A percentile compares a stretch with the other conserved stretches of the same genome.
phyloP scores from a whole-genome alignment of 2,329 filamentous ascomycete species.

The Berkeleyomyces basicola region DNA sequence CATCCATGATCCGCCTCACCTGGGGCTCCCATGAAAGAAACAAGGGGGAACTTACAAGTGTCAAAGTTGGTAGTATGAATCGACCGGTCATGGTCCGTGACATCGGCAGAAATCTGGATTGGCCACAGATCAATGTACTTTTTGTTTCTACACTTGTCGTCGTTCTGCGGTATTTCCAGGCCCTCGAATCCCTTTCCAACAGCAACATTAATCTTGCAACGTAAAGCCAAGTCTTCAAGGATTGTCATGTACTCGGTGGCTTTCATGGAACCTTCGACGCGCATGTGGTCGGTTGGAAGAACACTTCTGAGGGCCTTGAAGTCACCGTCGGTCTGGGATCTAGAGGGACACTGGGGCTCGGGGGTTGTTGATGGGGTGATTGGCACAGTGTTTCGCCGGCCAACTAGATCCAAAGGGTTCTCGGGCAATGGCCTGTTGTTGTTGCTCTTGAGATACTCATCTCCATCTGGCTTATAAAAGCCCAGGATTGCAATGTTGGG shows the following conservation, averaged over 20 bases:
- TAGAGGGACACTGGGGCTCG: not conserved
- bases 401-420: not conserved
- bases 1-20: not conserved
- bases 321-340: slow-evolving; percentile 36
- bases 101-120: slow-evolving; percentile 81
- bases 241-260: slow-evolving; percentile 65
- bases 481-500: slow-evolving; percentile 74
- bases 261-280: slow-evolving; percentile 50
- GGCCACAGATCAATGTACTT: slow-evolving; percentile 81
- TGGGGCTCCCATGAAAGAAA: not conserved
- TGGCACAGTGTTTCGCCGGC: not conserved
- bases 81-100: slow-evolving; percentile 48
- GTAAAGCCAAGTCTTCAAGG: slow-evolving; percentile 62
- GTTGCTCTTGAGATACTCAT: slow-evolving; percentile 20
- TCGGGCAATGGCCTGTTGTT: not conserved
- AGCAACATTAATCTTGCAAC: slow-evolving; percentile 68
- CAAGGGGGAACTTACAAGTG: slow-evolving; percentile 46
- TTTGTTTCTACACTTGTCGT: slow-evolving; percentile 36
- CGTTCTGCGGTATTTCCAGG: slow-evolving; percentile 52
- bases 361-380: not conserved
- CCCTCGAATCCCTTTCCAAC: slow-evolving; percentile 67
- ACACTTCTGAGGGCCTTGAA: slow-evolving; percentile 38
- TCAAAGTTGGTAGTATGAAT: slow-evolving; percentile 80
- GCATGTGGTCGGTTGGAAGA: slow-evolving; percentile 53
- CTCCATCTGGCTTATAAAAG: slow-evolving; percentile 65